Base-by-base conservation (phyloP, 177 flowering plant species). In the Telopea speciosissima region DNA sequence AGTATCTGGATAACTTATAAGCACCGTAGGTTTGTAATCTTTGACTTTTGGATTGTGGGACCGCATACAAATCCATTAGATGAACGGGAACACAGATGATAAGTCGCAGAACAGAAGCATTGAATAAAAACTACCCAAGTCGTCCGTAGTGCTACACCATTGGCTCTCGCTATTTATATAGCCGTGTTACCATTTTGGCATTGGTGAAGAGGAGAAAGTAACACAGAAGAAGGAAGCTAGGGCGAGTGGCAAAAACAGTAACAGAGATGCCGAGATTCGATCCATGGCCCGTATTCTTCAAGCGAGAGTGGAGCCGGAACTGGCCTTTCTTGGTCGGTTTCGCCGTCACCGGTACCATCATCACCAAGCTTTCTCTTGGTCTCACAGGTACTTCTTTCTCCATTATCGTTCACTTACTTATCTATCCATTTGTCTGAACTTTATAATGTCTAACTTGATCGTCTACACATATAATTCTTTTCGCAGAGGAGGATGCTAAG, bases 261-360 rank as follows among this genome's bases (percentile, higher is more conserved):
- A 28, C 36, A 58, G 62, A 59, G 68, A 79, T 80, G 85, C 24
- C 69, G 74, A 70, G 71, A 26, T 78, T 83, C 77, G 83, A 83
- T 77, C 83, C 85, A 49, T 83, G 83, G 83, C 75, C 81, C 0
- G 80, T 83, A 19, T 78, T 80, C 70, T 74, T 83, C 75, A 68
- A 28, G 76, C 64, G 83, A 45, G 85, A 82, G 67, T 82, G 79
- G 78, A 76, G 70, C 23, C 70, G 83, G 22, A 82, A 76, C 73
- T 82, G 85, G 81, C 85, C 83, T 17, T 82, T 82, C 71, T 70
- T 82, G 60, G 80, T 78, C 65, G 85, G 85, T 6, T 82, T 82
- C 76, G 82, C 81, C 73, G 33, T 78, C 67, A 77, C 82, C 36
- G 84, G 84, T 36, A 17, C 77, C 58, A 58, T 82, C 67, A 67